These are phyloP conservation scores for Paramecium pentaurelia DNA, from an alignment of 73 alveolate species.

Conservation along the genomic window DNA sequence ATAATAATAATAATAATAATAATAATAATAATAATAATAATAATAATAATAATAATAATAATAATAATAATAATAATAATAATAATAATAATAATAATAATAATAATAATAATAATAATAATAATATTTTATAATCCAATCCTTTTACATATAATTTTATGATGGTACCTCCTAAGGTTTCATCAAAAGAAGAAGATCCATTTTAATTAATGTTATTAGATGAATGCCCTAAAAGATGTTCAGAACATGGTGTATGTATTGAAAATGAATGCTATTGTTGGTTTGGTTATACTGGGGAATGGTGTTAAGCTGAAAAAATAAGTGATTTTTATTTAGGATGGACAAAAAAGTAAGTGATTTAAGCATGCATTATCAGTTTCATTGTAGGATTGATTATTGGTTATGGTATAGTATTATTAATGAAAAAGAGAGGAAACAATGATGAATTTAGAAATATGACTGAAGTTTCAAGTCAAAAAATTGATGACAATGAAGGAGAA, in stretches of 20 bases:
- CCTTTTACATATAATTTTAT: neutral
- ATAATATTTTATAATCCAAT: neutral
- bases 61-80: neutral
- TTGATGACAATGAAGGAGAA: slow-evolving; percentile 47
- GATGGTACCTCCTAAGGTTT: neutral
- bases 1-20: neutral
- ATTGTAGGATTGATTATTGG: neutral
- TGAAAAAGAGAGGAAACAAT: neutral
- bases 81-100: neutral
- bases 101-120: neutral
- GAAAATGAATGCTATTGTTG: slow-evolving; percentile 38
- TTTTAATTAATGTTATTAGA: neutral
- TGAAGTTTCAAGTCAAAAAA: neutral
- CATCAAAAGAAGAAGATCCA: neutral
- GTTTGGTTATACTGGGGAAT: slow-evolving; percentile 23
- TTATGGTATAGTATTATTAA: neutral
- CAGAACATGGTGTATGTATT: slow-evolving; percentile 39
- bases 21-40: neutral
- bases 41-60: neutral
- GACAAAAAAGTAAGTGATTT: neutral
- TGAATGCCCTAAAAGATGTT: slow-evolving; percentile 19
- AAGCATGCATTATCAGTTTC: neutral
- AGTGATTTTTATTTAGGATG: slow-evolving; percentile 7
- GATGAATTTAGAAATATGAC: slow-evolving; percentile 38
- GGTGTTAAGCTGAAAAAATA: slow-evolving; percentile 16